Evolutionary conservation across 768 basidiomycete genomes (phyloP).

Genomic region (Termitomyces sp.): DNA sequence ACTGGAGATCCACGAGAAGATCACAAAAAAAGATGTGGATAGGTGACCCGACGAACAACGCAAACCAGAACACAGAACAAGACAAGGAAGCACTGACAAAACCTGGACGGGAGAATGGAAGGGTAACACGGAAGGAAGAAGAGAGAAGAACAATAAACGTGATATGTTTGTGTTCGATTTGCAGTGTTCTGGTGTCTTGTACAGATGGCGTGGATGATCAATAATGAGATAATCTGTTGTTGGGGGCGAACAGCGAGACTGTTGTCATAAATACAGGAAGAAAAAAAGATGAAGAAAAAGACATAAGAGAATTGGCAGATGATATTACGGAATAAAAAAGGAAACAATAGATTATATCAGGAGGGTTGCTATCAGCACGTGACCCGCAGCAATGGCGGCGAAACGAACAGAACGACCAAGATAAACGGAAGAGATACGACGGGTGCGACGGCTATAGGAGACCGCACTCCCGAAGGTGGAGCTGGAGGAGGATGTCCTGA

Average conservation of each 20-base stretch:
- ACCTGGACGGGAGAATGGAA: neutral
- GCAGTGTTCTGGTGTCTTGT: neutral
- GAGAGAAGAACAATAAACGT: too few relatives aligned
- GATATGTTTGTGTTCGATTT: neutral
- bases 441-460: conserved; percentile 41
- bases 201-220: neutral
- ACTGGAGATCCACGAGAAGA: neutral
- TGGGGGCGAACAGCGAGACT: neutral
- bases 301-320: neutral
- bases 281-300: neutral
- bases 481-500: conserved; percentile 82
- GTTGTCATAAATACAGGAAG: neutral
- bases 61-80: neutral
- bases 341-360: neutral
- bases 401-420: neutral
- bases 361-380: neutral
- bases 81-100: neutral
- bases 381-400: neutral
- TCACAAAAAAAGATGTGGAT: neutral
- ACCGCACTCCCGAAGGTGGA: conserved; percentile 83
- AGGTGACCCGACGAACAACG: neutral
- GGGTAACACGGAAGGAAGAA: neutral
- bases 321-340: neutral
- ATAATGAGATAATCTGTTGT: neutral
- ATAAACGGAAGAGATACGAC: neutral